Evolutionary conservation across 345 rosid genomes (phyloP).

Genomic region (Salix caprea): DNA sequence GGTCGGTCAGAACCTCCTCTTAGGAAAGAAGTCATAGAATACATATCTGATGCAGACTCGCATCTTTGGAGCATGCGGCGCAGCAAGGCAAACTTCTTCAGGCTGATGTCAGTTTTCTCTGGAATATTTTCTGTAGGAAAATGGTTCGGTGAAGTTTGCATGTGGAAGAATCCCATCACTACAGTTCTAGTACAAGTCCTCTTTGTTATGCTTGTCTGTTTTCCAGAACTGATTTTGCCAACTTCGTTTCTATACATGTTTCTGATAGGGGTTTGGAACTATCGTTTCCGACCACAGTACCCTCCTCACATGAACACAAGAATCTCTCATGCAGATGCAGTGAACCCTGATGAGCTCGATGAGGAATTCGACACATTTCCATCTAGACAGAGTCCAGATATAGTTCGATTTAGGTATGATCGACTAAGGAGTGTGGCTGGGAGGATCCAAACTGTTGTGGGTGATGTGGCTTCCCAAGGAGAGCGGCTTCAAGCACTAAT

Average conservation of each 20-base stretch:
- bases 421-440: slow-evolving; percentile 30
- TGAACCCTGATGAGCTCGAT: slow-evolving; percentile 27
- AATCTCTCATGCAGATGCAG: slow-evolving; percentile 24
- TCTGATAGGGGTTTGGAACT: slow-evolving; percentile 27
- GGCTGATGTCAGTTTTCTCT: slow-evolving; percentile 27
- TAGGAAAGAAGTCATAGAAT: slow-evolving; percentile 26
- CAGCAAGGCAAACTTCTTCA: slow-evolving; percentile 31
- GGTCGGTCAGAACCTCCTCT: slow-evolving; percentile 30
- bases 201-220: slow-evolving; percentile 24
- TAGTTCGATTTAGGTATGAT: slow-evolving; percentile 27
- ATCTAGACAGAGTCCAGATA: slow-evolving; percentile 13
- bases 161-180: slow-evolving; percentile 26
- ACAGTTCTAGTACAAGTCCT: slow-evolving; percentile 26
- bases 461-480: slow-evolving; percentile 30
- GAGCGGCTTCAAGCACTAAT: slow-evolving; percentile 25
- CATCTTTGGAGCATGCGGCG: slow-evolving; percentile 38
- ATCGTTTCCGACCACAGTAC: slow-evolving; percentile 20
- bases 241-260: slow-evolving; percentile 28
- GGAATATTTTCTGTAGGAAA: slow-evolving; percentile 17
- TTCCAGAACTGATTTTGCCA: slow-evolving; percentile 27
- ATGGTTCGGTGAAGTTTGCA: slow-evolving; percentile 29
- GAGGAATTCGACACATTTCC: slow-evolving; percentile 33
- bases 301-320: slow-evolving; percentile 33
- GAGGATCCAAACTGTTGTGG: slow-evolving; percentile 29
- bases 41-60: slow-evolving; percentile 27